Evolutionary conservation across 345 rosid species (phyloP).

Genomic region (Linum trigynum): DNA sequence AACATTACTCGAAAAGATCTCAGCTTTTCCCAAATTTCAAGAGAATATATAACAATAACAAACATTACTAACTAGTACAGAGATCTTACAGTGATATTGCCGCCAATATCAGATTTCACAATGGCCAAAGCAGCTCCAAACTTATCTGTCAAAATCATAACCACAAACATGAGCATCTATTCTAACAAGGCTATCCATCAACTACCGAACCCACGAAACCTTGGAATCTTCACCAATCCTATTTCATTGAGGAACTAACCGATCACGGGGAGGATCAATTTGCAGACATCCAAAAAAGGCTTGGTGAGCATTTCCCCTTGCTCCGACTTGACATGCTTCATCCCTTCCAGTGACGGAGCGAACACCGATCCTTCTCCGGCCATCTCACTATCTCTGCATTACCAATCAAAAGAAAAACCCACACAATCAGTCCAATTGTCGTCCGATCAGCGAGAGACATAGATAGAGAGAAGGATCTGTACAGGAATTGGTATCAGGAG

Average conservation of each 20-base stretch:
- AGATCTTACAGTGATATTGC: slow-evolving; percentile 61
- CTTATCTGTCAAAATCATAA: slow-evolving; percentile 40
- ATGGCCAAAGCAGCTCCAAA: slow-evolving; percentile 90
- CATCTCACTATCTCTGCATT: slow-evolving; percentile 26
- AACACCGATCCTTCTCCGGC: slow-evolving; percentile 50
- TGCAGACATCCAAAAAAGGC: slow-evolving; percentile 85
- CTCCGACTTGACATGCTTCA: slow-evolving; percentile 68
- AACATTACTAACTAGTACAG: neutral
- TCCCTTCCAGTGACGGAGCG: slow-evolving; percentile 75
- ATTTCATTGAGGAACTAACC: slow-evolving; percentile 28
- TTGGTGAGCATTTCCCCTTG: slow-evolving; percentile 71
- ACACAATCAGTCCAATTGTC: neutral
- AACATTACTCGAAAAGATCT: neutral
- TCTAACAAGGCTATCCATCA: neutral
- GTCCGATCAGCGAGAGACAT: neutral
- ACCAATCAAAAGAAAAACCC: neutral
- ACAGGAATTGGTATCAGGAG: neutral
- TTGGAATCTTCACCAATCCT: neutral
- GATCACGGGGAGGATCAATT: slow-evolving; percentile 66
- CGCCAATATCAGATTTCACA: slow-evolving; percentile 83
- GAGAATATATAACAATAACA: neutral
- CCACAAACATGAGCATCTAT: neutral
- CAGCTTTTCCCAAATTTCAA: neutral
- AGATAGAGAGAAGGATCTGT: neutral
- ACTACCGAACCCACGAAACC: neutral